Base-by-base conservation (phyloP, 768 basidiomycete genomes). In the Pisolithus marmoratus region DNA sequence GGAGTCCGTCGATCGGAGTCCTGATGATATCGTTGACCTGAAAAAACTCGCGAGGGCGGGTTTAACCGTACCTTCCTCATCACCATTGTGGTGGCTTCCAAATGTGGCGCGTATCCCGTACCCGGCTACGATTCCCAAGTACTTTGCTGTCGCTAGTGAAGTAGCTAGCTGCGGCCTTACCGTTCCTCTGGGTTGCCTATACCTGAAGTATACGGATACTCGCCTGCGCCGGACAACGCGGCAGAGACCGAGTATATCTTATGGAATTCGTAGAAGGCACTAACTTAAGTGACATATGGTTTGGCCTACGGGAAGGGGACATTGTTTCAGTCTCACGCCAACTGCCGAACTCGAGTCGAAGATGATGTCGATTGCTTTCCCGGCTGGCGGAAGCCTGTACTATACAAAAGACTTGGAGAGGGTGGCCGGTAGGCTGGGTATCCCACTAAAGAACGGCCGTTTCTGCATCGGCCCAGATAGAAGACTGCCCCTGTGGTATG, bases 351-450 rank as follows among this genome's bases (percentile, higher is more conserved):
- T 82, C 58, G 77, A 80, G 63, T 69, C 73, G 0, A 46, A 54
- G 4, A 75, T 79, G 68, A 78, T 77, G 77, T 73, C 72, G 20
- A 64, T 72, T 36, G 0, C 68, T 53, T 79, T 79, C 57, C 77
- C 75, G 23, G 76, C 74, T 65, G 74, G 76, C 46, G 75, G 78
- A 68, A 76, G 76, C 68, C 67, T 80, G 0, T 79, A 79, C 66
- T 79, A 68, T 48, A 41, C 69, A 9, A 9, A 72, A 11, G 78
- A 81, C 67, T 50, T 80, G 63, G 65, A 72, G 63, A 74, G 72
- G 53, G 58, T 70, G 19, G 60, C 68, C 8, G 60, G 59, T 63
- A 60, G 51, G 55, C 22, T 46, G 54, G 72, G 64, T 57, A 65
- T 79, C 46, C 57, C 70, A n/a, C 56, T 64, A 15, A 53, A 71